Evolutionary conservation across 129 eudicot genomes (phyloP).

Genomic region (Artemisia tridentata): DNA sequence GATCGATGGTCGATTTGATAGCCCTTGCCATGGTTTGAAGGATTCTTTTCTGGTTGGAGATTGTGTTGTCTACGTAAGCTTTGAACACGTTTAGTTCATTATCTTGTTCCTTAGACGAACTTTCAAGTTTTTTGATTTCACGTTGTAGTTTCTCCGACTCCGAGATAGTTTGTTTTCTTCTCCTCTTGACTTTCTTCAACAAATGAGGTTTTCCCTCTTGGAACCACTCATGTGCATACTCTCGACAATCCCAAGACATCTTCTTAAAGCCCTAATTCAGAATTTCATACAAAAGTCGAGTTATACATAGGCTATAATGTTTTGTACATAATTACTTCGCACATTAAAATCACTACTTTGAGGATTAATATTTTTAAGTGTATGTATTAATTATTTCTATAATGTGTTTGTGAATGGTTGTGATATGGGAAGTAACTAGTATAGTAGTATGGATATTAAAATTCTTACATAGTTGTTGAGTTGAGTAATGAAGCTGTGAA

Average conservation of each 20-base stretch:
- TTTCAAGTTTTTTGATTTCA: slow-evolving; percentile 14
- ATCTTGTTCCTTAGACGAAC: slow-evolving; percentile 11
- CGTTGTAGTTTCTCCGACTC: neutral
- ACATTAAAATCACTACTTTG: too few species aligned
- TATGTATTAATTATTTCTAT: too few species aligned
- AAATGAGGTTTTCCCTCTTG: slow-evolving; percentile 25
- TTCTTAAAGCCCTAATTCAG: slow-evolving; percentile 32
- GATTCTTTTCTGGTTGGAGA: slow-evolving; percentile 6
- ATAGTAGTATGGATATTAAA: too few species aligned
- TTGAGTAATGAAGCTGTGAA: too few species aligned
- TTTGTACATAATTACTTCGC: too few species aligned
- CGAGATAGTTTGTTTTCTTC: slow-evolving; percentile 3
- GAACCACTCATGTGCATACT: slow-evolving; percentile 28
- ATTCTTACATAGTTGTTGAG: too few species aligned
- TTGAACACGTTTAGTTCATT: neutral
- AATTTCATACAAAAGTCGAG: too few species aligned
- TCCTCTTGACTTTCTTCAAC: slow-evolving; percentile 13
- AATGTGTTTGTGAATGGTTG: too few species aligned
- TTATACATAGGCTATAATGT: too few species aligned
- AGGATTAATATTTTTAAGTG: too few species aligned
- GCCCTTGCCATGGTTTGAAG: slow-evolving; percentile 4
- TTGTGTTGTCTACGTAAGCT: slow-evolving; percentile 10
- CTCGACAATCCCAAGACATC: slow-evolving; percentile 26
- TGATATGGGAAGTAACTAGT: too few species aligned
- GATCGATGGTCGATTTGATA: slow-evolving; percentile 8